Conservation (phyloP, 192 early-diverging fungal species). For the Glomus cerebriforme region DNA sequence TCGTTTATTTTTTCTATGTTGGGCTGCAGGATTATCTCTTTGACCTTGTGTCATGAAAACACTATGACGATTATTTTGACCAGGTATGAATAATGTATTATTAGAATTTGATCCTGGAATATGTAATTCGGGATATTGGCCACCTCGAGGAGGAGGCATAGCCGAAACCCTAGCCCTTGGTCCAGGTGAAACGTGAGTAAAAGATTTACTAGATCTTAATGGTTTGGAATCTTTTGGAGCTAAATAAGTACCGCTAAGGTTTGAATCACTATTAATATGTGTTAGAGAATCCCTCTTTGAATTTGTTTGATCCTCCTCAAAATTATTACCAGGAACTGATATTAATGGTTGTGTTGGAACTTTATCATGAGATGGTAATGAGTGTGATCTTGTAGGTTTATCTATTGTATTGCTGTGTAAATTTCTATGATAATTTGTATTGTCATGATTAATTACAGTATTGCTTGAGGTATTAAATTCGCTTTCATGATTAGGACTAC, state of each 20-base stretch:
- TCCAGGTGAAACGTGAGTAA: neutral
- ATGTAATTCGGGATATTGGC: conserved; percentile 2
- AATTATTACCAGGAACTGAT: neutral
- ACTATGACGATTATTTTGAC: conserved; percentile 1
- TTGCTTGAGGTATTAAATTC: neutral
- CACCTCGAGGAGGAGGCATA: conserved; percentile 12
- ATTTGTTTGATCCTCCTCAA: neutral
- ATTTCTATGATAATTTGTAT: neutral
- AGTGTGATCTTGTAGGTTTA: conserved; percentile 3
- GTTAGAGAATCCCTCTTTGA: conserved; percentile 1
- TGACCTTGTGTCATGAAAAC: neutral
- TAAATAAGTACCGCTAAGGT: neutral
- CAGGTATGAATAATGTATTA: neutral
- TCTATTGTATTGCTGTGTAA: neutral
- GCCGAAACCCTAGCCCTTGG: neutral
- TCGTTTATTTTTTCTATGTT: neutral
- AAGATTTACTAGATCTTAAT: conserved; percentile 14
- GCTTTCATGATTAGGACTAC: neutral
- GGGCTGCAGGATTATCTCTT: neutral
- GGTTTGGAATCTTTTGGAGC: neutral
- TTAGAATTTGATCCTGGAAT: neutral
- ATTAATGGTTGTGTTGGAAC: neutral
- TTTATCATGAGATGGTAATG: neutral
- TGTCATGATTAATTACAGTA: neutral
- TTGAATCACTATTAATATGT: conserved; percentile 10